These are phyloP conservation scores for Rhizophagus sp. DNA, from an alignment of 192 early-diverging fungal genomes.

Conservation along the genomic window DNA sequence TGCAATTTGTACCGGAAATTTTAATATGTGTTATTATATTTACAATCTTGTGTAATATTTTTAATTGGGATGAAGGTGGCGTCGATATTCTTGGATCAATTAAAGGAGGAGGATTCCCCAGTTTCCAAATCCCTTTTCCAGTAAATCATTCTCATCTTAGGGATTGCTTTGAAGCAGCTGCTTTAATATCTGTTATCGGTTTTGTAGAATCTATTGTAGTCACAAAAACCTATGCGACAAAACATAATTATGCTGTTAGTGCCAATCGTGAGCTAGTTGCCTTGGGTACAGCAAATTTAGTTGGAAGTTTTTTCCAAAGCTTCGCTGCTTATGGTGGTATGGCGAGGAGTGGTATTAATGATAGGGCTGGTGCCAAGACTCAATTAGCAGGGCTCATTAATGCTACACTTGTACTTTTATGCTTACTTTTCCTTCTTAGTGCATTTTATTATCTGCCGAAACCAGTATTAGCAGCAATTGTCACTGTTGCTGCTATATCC, in stretches of 20 bases:
- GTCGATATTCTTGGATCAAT: constrained; percentile 81
- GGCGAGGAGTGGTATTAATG: constrained; percentile 91
- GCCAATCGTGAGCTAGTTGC: constrained; percentile 98
- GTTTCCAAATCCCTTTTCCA: constrained; percentile 62
- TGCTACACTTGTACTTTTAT: constrained; percentile 71
- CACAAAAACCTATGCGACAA: constrained; percentile 87
- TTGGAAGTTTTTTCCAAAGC: constrained; percentile 74
- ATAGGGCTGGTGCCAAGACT: constrained; percentile 86
- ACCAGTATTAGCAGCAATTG: constrained; percentile 78
- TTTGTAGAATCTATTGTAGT: constrained; percentile 97
- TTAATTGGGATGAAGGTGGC: constrained; percentile 73
- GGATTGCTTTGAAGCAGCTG: constrained; percentile 76
- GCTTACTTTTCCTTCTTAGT: constrained; percentile 81
- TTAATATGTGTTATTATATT: constrained; percentile 79
- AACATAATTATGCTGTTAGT: constrained; percentile 90
- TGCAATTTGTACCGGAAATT: constrained; percentile 91
- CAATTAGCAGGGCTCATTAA: constrained; percentile 88
- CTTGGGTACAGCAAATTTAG: constrained; percentile 84
- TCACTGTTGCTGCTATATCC: constrained; percentile 78
- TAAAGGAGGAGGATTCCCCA: constrained; percentile 58
- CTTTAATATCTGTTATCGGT: constrained; percentile 93
- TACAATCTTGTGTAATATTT: constrained; percentile 62
- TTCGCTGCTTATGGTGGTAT: constrained; percentile 89
- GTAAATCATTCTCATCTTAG: constrained; percentile 58
- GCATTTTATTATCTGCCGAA: constrained; percentile 83